Base-by-base conservation (phyloP, 2,329 filamentous ascomycete species). In the Alternaria arbusti region DNA sequence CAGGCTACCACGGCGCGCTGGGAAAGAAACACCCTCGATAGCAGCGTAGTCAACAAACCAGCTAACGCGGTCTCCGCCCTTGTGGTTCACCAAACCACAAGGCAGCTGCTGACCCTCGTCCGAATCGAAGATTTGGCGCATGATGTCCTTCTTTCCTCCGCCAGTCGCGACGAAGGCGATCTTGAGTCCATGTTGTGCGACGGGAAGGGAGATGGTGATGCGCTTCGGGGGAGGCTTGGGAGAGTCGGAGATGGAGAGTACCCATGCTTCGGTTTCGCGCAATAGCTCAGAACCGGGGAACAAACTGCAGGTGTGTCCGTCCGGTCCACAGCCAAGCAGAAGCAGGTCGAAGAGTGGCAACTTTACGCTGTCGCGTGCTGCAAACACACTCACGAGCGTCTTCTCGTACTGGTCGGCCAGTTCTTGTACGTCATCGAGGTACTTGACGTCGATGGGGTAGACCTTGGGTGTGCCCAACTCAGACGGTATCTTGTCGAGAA, bases 221-320 rank as follows among this genome's bases (percentile, higher is more conserved):
- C 96, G 89, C 82, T 89, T 90, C 49, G 93, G 87, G 49, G 96
- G 96, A 43, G 95, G 95, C 87, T 99, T 99, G 54, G 96, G 96
- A 46, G 93, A 97, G 84, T 98, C 93, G 75, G 91, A 89, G 76
- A 97, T 96, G 49, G 93, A 88, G 13, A 94, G 91, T 46, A 98
- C 93, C 96, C 96, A 99, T 57, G 95, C 93, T 74, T 90, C 90
- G 36, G 88, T 88, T 84, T 98, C 95, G 68, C 94, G 89, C 70
- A 98, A 87, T 57, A 98, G 87, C 62, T 90, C 88, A 78, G 97
- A 95, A 59, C 91, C 91, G 6, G 96, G 96, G 85, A 99, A 99
- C 56, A 99, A 85, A 73, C 91, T 96, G 89, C 96, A 98, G 32
- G 96, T 98, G 84, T 99, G 96, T 56, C 96, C 96, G 80, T 98